Percentiles rank a stretch among this genome's conserved stretches.
Conservation (phyloP, 306 rosid genomes). For the Cyclanthera cordifolia region DNA sequence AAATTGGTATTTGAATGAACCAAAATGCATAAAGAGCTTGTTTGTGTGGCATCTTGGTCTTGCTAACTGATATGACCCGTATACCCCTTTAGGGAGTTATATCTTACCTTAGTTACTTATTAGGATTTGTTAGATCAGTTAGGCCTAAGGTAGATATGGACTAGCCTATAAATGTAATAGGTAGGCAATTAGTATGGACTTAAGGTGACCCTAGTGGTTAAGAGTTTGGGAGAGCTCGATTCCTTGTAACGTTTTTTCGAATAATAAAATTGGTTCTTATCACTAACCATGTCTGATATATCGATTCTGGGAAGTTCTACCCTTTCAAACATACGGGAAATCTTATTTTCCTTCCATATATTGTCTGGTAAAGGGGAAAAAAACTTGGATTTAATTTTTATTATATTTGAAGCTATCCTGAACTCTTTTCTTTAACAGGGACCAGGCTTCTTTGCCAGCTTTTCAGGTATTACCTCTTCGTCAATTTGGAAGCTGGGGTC, state of each 20-base stretch:
- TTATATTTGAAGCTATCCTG: not conserved
- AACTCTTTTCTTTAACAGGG: constrained; percentile 38
- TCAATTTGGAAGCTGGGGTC: constrained; percentile 92
- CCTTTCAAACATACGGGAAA: not conserved
- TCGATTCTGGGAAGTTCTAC: not conserved
- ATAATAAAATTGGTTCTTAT: too few relatives aligned
- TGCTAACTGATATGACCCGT: too few relatives aligned
- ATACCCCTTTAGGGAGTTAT: too few relatives aligned
- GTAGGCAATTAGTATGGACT: too few relatives aligned
- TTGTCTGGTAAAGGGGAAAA: not conserved
- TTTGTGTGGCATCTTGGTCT: not conserved
- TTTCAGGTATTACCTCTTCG: constrained; percentile 76
- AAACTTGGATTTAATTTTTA: not conserved
- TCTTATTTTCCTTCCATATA: not conserved
- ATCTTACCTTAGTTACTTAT: too few relatives aligned
- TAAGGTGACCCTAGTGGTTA: too few relatives aligned
- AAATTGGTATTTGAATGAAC: not conserved
- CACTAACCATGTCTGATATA: not conserved
- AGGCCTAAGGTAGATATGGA: too few relatives aligned
- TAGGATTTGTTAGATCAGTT: too few relatives aligned
- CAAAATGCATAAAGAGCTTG: not conserved
- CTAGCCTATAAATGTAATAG: too few relatives aligned
- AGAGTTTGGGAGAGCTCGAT: too few relatives aligned
- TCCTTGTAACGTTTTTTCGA: too few relatives aligned
- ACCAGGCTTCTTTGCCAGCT: constrained; percentile 68